Evolutionary conservation across 495 filamentous ascomycete species (phyloP), one percentile per base, ranked within the genome.

Genomic region (Elasticomyces elasticus): DNA sequence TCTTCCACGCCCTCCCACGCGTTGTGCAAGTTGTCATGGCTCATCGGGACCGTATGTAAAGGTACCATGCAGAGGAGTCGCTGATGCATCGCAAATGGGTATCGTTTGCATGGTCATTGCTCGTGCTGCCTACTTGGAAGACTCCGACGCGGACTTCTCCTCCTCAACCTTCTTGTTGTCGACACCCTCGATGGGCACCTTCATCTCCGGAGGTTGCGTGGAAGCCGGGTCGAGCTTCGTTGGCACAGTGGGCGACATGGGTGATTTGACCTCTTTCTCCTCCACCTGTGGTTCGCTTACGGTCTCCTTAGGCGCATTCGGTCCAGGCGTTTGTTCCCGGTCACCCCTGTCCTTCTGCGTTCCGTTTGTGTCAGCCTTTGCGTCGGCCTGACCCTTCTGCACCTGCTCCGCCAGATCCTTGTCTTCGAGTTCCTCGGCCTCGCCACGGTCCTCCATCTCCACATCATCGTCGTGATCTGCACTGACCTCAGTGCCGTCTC

Each of bases 401-500:
- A 78, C 77, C 67, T 83, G 79, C 58, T 73, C 75, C 49, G 70
- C 69, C 27, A 77, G 58, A 57, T 91, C 90, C 67, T 85, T 85
- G 58, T 92, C 85, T 67, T 94, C 87, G 12, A 40, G 42, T 25
- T 63, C 60, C 38, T 60, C 56, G 12, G 56, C 51, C 54, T 89
- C 88, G 49, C 80, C 77, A 54, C 88, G 81, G 67, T 95, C 89
- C 73, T 94, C 91, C 78, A 96, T 88, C 56, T 95, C 86, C 28
- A 83, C 81, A 60, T 96, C 50, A 41, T 56, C 61, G 35, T 44
- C 35, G 17, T 89, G 83, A 62, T 88, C 89, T 38, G 86, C 85
- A 50, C 89, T 71, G 58, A 92, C 76, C 73, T 95, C 89, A 53
- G 86, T 92, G 58, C 91, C 92, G 74, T 97, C 89, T 33, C 92